Evolutionary conservation across 345 rosid species (phyloP), one percentile per base, ranked within the genome.

Genomic region (Aurinia saxatilis): DNA sequence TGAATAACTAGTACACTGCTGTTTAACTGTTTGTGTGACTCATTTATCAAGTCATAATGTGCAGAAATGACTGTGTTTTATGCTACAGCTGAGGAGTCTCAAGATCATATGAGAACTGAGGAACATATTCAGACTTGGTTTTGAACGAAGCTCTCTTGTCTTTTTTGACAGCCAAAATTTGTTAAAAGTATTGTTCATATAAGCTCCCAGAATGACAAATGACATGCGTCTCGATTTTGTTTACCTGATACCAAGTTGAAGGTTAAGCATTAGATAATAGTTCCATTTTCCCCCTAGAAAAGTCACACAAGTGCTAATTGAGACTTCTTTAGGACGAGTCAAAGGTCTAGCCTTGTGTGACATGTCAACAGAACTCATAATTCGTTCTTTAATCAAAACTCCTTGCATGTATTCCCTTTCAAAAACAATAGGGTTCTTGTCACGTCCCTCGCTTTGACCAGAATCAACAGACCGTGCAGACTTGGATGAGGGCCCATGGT

Each of bases 231-330:
- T 35, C 9, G 14, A 51, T 53, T 56, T 51, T 65, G 67, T 72
- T 64, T 85, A 91, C 96, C 96, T 88, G 81, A 91, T 91, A 63
- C 98, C 98, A 23, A 89, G 92, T 80, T 92, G 98, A 76, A 92
- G 80, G 73, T 85, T 89, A 53, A 89, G 93, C 95, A 78, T 89
- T 57, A 89, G 75, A 73, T 79, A 84, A 63, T 82, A 73, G 85
- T 87, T 85, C 72, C 78, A 79, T 33, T 57, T 64, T 14, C 84
- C 78, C 29, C 73, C 75, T 16, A 83, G 75, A 64, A 78, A 69
- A 66, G 67, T 75, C 65, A 72, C 47, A 38, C 82, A 82, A 8
- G 78, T 71, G 54, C 73, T 85, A 71, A 65, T 67, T 25, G 78
- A 66, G 21, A 73, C 75, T 64, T 81, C 89, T 63, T 85, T 75